Evolutionary conservation across 2,329 filamentous ascomycete genomes (phyloP), one percentile per base, ranked within the genome.

Genomic region (Teratosphaeria gauchensis): DNA sequence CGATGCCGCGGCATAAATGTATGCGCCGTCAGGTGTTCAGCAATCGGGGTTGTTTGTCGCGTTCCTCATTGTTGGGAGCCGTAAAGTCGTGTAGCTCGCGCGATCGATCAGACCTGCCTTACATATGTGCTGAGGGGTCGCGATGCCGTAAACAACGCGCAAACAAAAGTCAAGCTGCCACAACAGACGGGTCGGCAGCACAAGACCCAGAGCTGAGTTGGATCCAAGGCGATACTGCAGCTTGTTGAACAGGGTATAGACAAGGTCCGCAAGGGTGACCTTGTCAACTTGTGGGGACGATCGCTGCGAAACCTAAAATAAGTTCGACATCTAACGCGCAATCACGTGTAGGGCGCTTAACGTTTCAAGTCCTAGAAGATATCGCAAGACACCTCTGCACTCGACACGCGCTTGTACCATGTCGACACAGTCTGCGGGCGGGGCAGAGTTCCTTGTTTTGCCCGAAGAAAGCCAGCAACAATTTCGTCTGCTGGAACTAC

Each of bases 401-500:
- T 28, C 24, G 4, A 28, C 24, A 28, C 24, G 2, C 24, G 24
- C 24, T 28, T 4, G 38, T 53, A 38, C 51, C 42, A 79, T 80
- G 77, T 73, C 76, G 14, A 75, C 76, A 19, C 77, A 78, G 61
- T 35, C 60, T 42, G 64, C 73, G 46, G 65, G 69, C 51, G 66
- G 66, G 58, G 74, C 73, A 56, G 72, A 74, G 28, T 73, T 82
- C 62, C 70, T 73, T 55, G 65, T 80, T 32, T 68, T 73, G 55
- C 62, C 69, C n/a, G 69, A 69, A 59, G 70, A 75, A 54, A 63
- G 73, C 12, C 77, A 83, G 63, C 77, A 83, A 64, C 76, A 76
- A 24, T 81, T 85, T 68, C 78, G 81, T 46, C 74, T 87, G 33
- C 75, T 87, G 21, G 84, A 87, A 71, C 76, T 87, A 19, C 79